Evolutionary conservation across 768 basidiomycete genomes (phyloP).

Genomic region (Trichaptum fuscoviolaceum): DNA sequence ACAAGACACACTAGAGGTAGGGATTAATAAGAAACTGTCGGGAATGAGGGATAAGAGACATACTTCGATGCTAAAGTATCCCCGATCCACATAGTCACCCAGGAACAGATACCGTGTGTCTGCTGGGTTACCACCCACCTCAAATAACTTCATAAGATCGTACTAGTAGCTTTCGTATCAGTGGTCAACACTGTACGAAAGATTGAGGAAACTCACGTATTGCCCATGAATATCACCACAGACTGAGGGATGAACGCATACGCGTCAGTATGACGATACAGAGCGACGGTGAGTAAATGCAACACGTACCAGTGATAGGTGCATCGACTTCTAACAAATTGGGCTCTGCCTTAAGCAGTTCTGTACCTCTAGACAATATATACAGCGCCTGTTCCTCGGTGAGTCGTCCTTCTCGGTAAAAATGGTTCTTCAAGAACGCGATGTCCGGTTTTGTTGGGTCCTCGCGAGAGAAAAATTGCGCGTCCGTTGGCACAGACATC

Average conservation of each 20-base stretch:
- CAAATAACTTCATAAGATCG: conserved; percentile 92
- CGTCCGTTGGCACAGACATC: conserved; percentile 84
- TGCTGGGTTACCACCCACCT: conserved; percentile 91
- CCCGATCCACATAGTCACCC: conserved; percentile 90
- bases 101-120: conserved; percentile 91
- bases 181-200: conserved; percentile 9
- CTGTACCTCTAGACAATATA: conserved; percentile 86
- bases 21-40: conserved; percentile 13
- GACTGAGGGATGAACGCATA: conserved; percentile 40
- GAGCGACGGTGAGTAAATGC: conserved; percentile 10
- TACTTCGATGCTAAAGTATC: conserved; percentile 92
- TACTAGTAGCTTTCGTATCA: conserved; percentile 43
- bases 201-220: conserved; percentile 63
- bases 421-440: conserved; percentile 97
- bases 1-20: conserved; percentile 78
- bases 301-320: conserved; percentile 82
- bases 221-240: conserved; percentile 99
- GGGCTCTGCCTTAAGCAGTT: conserved; percentile 75
- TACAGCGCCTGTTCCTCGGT: conserved; percentile 94
- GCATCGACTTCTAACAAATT: conserved; percentile 95
- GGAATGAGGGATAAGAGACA: conserved; percentile 13
- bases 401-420: conserved; percentile 91
- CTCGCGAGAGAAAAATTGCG: conserved; percentile 84
- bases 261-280: background rate
- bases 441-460: conserved; percentile 92